Base-by-base conservation (phyloP, 2,329 filamentous ascomycete species). In the Pseudocercospora eumusae region DNA sequence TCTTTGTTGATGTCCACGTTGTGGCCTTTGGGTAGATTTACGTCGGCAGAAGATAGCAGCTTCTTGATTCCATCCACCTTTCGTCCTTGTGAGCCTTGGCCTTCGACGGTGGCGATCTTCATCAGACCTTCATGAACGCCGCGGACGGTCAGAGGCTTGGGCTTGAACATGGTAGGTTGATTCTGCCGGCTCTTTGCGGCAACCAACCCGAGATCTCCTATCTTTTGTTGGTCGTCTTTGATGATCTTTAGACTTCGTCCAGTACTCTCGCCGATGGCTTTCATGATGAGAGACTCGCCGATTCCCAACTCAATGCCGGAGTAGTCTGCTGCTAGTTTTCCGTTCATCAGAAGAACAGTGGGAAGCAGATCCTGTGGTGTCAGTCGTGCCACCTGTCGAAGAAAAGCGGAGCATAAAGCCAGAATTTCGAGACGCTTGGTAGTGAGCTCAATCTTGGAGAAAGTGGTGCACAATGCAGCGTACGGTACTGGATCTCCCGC, bases 141-240 rank as follows among this genome's bases (percentile, higher is more conserved):
- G 61, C 85, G 86, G 1, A 99, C 84, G 0, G 93, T 97, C 69
- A 99, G 80, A 27, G 93, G 83, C 77, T 96, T 97, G 2, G 93
- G 95, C 76, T 96, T 96, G 82, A 98, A 97, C 92, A 99, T 97
- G 21, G 95, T 98, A 10, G 91, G 91, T 73, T 99, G 95, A 50
- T 93, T 98, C 13, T 90, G 91, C 76, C 93, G 87, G 78, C 92
- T 97, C 81, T 98, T 97, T 54, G 96, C 91, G 47, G 95, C 95
- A 1, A 99, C 93, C 33, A 98, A 81, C 10, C 95, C 95, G 10
- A 99, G 83, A 75, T 99, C 95, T 58, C 95, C 95, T 76, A 98
- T 96, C 70, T 97, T 92, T 71, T 95, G 92, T 74, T 99, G 95
- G 70, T 98, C 93, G 54, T 90, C 87, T 79, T 97, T 98, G 81